These are phyloP conservation scores for Trichopus zeylanicus DNA, from an alignment of 116 monocot species.

Conservation along the genomic window DNA sequence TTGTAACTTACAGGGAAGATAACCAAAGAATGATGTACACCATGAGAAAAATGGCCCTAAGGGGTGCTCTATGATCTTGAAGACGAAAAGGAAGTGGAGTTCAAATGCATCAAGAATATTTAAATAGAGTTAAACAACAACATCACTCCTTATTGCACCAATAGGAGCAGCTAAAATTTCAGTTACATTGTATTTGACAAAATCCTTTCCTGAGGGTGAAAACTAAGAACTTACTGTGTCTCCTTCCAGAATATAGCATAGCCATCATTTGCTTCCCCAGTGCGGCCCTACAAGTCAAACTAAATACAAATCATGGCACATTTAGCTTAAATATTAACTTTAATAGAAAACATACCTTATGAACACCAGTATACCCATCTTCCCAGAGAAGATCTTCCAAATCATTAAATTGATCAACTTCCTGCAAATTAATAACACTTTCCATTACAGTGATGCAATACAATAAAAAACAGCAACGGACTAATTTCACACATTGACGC, in stretches of 20 bases:
- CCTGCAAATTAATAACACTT: conserved; percentile 18
- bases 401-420: conserved; percentile 57
- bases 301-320: neutral
- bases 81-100: too few relatives aligned
- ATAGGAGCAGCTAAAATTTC: too few relatives aligned
- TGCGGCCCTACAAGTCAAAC: conserved; percentile 24
- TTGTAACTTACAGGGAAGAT: too few relatives aligned
- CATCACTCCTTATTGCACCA: too few relatives aligned
- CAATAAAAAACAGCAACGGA: neutral
- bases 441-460: neutral
- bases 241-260: conserved; percentile 73
- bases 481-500: neutral
- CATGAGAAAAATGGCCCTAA: too few relatives aligned
- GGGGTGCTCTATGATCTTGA: too few relatives aligned
- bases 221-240: conserved; percentile 24
- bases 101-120: too few relatives aligned
- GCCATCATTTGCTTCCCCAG: conserved; percentile 57
- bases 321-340: neutral
- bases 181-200: neutral
- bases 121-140: too few relatives aligned
- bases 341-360: conserved; percentile 21
- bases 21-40: too few relatives aligned
- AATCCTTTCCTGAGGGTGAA: neutral
- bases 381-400: conserved; percentile 29
- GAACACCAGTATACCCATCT: conserved; percentile 39